Evolutionary conservation across 2,329 filamentous ascomycete species (phyloP).

Genomic region (Alternaria atra): DNA sequence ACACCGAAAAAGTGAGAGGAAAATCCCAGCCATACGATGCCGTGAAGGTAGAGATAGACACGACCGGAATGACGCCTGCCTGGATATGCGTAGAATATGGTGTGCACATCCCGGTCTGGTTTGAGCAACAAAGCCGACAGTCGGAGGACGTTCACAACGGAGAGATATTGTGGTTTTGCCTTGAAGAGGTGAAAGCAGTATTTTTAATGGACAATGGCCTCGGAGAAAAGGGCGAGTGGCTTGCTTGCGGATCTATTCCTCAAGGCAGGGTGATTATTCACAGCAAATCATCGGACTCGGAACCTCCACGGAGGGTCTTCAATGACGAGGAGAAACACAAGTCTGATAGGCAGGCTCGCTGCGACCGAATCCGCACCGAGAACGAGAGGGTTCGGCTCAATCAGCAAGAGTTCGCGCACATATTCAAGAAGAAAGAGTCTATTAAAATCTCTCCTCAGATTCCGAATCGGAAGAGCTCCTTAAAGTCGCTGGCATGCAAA

Average conservation of each 20-base stretch:
- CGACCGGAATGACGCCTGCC: background rate
- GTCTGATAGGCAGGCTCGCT: background rate
- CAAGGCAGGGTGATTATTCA: conserved; percentile 5
- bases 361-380: background rate
- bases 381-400: background rate
- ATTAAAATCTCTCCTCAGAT: background rate
- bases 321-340: background rate
- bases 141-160: conserved; percentile 1
- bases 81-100: background rate
- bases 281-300: background rate
- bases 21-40: background rate
- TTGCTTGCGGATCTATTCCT: conserved; percentile 15
- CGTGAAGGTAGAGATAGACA: background rate
- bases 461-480: conserved; percentile 38
- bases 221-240: conserved; percentile 16
- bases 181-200: conserved; percentile 13
- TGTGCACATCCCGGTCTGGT: conserved; percentile 13
- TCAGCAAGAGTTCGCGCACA: background rate
- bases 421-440: background rate
- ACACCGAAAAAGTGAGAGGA: background rate
- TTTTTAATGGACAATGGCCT: conserved; percentile 4
- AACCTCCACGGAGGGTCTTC: background rate
- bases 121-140: background rate
- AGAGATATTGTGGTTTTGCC: conserved; percentile 15
- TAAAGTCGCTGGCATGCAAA: background rate